Base-by-base conservation (phyloP, 2,329 filamentous ascomycete genomes). In the Thielaviopsis euricoi region DNA sequence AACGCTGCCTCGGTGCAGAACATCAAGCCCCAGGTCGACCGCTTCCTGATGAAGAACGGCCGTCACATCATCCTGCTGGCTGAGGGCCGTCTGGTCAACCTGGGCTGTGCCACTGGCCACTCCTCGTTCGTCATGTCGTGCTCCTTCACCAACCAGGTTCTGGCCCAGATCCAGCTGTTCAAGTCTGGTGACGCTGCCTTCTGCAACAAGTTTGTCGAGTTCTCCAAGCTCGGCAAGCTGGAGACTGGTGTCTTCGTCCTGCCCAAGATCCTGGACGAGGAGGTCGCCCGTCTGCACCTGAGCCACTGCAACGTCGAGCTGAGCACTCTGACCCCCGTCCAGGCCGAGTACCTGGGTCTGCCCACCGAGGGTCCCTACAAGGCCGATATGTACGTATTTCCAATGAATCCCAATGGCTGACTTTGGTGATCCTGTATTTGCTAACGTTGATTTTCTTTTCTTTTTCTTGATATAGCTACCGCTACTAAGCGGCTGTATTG, bases 131-230 rank as follows among this genome's bases (percentile, higher is more conserved):
- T 98, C 58, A 97, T 98, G 93, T 96, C 90, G 68, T 98, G 93
- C 86, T 97, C 91, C 64, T 98, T 98, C 86, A 95, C 90, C 82
- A 98, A 98, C 86, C 93, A 98, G 82, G 93, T 97, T 68, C 88
- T 98, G 73, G 93, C 93, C 66, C 93, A 98, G 81, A 97, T 98
- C 78, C 86, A 95, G 79, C 79, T 98, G 69, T 98, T 76, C 87
- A 97, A 97, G 86, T 85, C 83, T 68, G 80, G 85, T 68, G 90
- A 97, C 71, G 81, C 81, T 71, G 85, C 78, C 60, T 98, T 95
- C 73, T 82, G 85, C 75, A 78, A 87, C 76, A 96, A 96, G 82
- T 95, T 96, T 78, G 76, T 90, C 67, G 93, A 96, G 77, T 98
- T 95, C 73, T 89, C 87, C 76, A 88, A 90, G 80, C 82, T 81